Percentiles rank a stretch among this genome's conserved stretches.
Evolutionary conservation across 805 yeast genomes (phyloP).

Genomic region (Kregervanrija delftensis): DNA sequence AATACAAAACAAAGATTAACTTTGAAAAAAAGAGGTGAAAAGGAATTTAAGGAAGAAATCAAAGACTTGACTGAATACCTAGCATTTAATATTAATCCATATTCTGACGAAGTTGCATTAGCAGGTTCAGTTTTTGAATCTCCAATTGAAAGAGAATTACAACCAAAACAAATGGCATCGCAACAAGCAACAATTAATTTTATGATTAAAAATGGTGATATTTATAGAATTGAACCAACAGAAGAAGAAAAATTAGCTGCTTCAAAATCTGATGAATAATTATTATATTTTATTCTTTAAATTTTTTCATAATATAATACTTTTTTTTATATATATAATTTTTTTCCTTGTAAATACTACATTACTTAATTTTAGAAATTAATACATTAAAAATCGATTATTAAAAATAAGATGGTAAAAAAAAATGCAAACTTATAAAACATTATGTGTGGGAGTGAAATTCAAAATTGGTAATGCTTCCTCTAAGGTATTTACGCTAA

Average conservation of each 20-base stretch:
- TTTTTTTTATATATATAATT: background rate
- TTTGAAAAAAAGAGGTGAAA: slow-evolving; percentile 35
- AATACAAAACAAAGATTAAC: slow-evolving; percentile 56
- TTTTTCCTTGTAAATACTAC: slow-evolving; percentile 2
- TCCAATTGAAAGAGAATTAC: slow-evolving; percentile 31
- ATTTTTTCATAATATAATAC: background rate
- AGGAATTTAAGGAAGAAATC: slow-evolving; percentile 37
- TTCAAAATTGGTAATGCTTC: slow-evolving; percentile 7
- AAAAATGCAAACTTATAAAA: background rate
- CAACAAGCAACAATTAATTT: slow-evolving; percentile 23
- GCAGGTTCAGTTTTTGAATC: slow-evolving; percentile 67
- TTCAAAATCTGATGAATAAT: background rate
- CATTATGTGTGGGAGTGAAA: slow-evolving; percentile 7
- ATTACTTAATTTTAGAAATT: background rate
- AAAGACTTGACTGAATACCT: slow-evolving; percentile 55
- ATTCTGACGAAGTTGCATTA: slow-evolving; percentile 47
- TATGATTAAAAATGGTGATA: slow-evolving; percentile 30
- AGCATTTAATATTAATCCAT: slow-evolving; percentile 56
- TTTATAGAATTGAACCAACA: slow-evolving; percentile 30
- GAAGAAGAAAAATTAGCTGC: slow-evolving; percentile 13
- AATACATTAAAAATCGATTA: background rate
- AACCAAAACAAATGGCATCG: slow-evolving; percentile 22
- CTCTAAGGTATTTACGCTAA: slow-evolving; percentile 13
- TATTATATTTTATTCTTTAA: background rate
- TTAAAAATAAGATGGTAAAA: background rate